phyloP scores from a whole-genome alignment of 129 eudicot genomes.

The Pittosporum tobira region DNA sequence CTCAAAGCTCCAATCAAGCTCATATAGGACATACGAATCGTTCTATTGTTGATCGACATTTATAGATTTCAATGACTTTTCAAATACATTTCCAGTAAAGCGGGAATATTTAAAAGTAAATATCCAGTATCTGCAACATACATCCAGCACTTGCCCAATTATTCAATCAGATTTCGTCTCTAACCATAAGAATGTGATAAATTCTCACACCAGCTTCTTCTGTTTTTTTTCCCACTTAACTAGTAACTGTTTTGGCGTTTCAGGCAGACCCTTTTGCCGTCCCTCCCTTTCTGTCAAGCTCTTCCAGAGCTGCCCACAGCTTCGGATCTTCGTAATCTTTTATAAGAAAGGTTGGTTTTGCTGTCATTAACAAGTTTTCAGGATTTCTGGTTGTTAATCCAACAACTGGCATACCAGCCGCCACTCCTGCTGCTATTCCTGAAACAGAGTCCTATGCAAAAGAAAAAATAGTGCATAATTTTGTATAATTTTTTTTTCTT shows the following conservation, averaged over 20 bases:
- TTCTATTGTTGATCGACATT: no score
- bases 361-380: constrained; percentile 41
- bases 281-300: constrained; percentile 44
- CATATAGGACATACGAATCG: no score
- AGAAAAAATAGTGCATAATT: no score
- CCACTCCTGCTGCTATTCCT: constrained; percentile 92
- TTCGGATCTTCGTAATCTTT: constrained; percentile 82
- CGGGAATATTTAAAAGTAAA: not conserved
- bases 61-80: no score
- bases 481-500: not conserved
- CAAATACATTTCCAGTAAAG: not conserved
- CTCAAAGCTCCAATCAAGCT: no score
- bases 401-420: constrained; percentile 82
- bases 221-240: not conserved
- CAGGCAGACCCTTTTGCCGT: constrained; percentile 19
- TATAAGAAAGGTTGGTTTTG: constrained; percentile 74
- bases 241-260: constrained; percentile 9
- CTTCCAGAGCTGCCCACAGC: constrained; percentile 73
- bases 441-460: constrained; percentile 72
- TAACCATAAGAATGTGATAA: not conserved
- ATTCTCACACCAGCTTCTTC: not conserved
- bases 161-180: not conserved
- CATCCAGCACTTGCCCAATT: not conserved
- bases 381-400: constrained; percentile 80
- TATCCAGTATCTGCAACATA: no score